Evolutionary conservation across 495 filamentous ascomycete genomes (phyloP), one percentile per base, ranked within the genome.

Genomic region (Evernia prunastri): DNA sequence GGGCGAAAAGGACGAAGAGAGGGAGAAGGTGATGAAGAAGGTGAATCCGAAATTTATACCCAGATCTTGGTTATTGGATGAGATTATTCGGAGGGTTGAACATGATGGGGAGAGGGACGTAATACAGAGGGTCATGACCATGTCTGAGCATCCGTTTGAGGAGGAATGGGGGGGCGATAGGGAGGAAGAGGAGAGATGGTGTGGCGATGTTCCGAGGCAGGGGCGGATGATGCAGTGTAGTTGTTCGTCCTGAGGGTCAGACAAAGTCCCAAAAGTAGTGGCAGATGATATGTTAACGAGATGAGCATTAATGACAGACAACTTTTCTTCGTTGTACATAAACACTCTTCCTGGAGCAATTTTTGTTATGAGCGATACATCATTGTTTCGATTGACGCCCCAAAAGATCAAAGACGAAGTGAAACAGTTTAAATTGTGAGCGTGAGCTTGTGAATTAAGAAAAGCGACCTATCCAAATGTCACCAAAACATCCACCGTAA

Each of bases 31-130:
- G 27, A 98, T 97, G 94, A 90, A 87, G 75, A 77, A 74, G 10
- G 86, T 91, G 8, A 98, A 97, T 70, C 94, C 94, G 27, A 96
- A 89, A 72, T 97, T 97, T 68, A 75, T 96, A 1, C 91, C 95
- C 0, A 80, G 91, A 39, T 84, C 85, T 27, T 98, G 95, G 94
- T 84, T 98, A 59, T 78, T 98, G 11, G 93, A 97, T 74, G 94
- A 97, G 75, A 68, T 97, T 9, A 97, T 98, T 66, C 81, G 86
- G 42, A 80, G 88, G 18, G 92, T 97, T 4, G 92, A 97, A 74
- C 87, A 89, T 70, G 82, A 86, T 33, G 87, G 88, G 23, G 92
- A 97, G 67, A 80, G 90, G 58, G 86, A 89, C 2, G 84, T 98
- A 23, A 73, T 98, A 58, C 77, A 77, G 10, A 77, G 86, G 54